These are phyloP conservation scores for Dictyostelium intermedium DNA, from an alignment of 78 protist species.

Conservation along the genomic window DNA sequence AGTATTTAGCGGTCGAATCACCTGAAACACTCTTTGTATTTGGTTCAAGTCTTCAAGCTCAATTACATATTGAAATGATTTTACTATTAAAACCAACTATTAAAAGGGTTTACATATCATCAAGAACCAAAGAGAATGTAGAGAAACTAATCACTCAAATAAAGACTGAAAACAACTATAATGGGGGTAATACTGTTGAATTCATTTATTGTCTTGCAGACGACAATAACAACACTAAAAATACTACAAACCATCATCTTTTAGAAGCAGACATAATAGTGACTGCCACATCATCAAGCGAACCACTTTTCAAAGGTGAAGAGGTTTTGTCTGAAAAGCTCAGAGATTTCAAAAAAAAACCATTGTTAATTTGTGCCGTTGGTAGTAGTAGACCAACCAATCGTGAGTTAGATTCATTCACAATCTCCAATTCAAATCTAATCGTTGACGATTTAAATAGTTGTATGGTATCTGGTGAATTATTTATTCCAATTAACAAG, in stretches of 20 bases:
- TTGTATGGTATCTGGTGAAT: slow-evolving; percentile 20
- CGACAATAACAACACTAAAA: background rate
- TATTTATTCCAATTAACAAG: background rate
- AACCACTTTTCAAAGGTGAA: slow-evolving; percentile 39
- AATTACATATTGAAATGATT: slow-evolving; percentile 35
- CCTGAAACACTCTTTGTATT: slow-evolving; percentile 16
- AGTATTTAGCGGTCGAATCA: slow-evolving; percentile 1
- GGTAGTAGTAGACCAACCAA: slow-evolving; percentile 44
- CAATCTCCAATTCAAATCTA: background rate
- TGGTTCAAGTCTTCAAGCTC: slow-evolving; percentile 74
- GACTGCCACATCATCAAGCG: slow-evolving; percentile 38
- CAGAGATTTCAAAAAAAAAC: background rate
- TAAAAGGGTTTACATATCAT: background rate
- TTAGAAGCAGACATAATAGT: slow-evolving; percentile 61
- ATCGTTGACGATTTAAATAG: slow-evolving; percentile 38
- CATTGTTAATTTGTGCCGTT: slow-evolving; percentile 13
- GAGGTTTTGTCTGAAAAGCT: background rate
- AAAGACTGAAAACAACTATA: background rate
- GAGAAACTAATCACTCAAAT: background rate
- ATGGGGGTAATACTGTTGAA: background rate
- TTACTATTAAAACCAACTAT: background rate
- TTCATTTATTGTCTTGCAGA: background rate
- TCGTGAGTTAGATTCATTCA: slow-evolving; percentile 30
- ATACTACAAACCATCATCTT: background rate
- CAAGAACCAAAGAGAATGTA: slow-evolving; percentile 7